Percentiles rank a stretch among this genome's conserved stretches.
phyloP scores from a whole-genome alignment of 805 yeast species.

The Peterozyma toletana region DNA sequence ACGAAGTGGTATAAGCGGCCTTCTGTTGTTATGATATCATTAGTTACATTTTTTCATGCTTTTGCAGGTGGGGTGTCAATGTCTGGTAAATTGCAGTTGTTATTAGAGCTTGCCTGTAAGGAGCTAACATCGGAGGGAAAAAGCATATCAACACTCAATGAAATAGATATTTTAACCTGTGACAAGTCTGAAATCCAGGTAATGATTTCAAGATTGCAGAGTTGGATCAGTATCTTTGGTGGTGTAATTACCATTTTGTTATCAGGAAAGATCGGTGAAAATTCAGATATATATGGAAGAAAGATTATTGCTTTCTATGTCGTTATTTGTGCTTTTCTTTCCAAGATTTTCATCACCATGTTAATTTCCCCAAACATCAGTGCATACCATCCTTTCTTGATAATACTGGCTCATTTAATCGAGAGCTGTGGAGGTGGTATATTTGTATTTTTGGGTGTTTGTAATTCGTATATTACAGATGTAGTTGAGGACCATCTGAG shows the following conservation, averaged over 20 bases:
- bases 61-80: constrained; percentile 3
- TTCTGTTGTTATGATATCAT: constrained; percentile 31
- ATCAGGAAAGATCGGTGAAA: constrained; percentile 56
- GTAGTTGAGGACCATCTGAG: constrained; percentile 58
- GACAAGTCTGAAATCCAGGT: constrained; percentile 33
- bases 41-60: constrained; percentile 4
- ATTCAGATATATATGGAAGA: constrained; percentile 62
- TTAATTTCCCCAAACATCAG: constrained; percentile 15
- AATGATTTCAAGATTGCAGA: constrained; percentile 39
- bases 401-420: constrained; percentile 37
- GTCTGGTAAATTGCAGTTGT: constrained; percentile 6
- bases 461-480: constrained; percentile 70
- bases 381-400: constrained; percentile 23
- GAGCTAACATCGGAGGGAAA: background rate
- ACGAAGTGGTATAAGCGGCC: constrained; percentile 46
- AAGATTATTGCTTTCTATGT: constrained; percentile 34
- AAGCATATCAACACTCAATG: background rate
- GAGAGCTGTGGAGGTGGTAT: constrained; percentile 59
- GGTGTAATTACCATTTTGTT: constrained; percentile 43
- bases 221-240: constrained; percentile 29
- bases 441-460: constrained; percentile 45
- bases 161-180: constrained; percentile 18
- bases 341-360: constrained; percentile 9
- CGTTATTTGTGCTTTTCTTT: constrained; percentile 10
- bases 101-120: constrained; percentile 5